Base-by-base conservation (phyloP, 805 yeast species). In the Yarrowia sp. region DNA sequence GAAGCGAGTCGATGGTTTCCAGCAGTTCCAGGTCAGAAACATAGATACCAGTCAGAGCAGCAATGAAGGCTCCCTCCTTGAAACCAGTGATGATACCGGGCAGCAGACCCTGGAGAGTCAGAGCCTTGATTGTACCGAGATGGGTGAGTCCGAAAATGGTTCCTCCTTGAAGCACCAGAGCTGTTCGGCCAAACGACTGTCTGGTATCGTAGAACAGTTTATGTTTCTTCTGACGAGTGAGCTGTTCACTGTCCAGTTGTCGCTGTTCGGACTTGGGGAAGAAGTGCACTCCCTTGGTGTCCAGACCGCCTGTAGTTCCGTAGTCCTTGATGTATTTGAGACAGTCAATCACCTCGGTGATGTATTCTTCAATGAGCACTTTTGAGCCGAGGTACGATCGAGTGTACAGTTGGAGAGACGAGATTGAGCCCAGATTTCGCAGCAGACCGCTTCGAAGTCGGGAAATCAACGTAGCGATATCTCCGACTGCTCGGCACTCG, bases 91-190 rank as follows among this genome's bases (percentile, higher is more conserved):
- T 85, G 2, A 95, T 89, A 44, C 88, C 78, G 0, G 99, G 99
- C 61, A 95, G 78, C 40, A 92, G 76, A 0, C 89, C 87, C 67
- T 88, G 85, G 68, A 82, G 82, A 67, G 87, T 83, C n/a, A 95
- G 78, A 0, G 95, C 93, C 67, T 88, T 88, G 9, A 93, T 89
- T 1, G 92, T 97, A 1, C 99, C 99, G 36, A 95, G 73, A 74
- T 95, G 99, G 71, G 96, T 92, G 67, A 95, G 78, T 0, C 99
- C 98, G 77, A 93, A 95, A 22, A 95, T 77, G 0, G 98, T 89
- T 1, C 99, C 98, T 30, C 99, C 99, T 75, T 95, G 98, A 26
- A 95, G 78, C 40, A 93, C 84, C 65, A 95, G 79, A 0, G 98
- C 98, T 0, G 98, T 91, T 54, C 90, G 84, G 0, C 99, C 99